Evolutionary conservation across 2,329 filamentous ascomycete genomes (phyloP), one percentile per base, ranked within the genome.

Genomic region (Xenoacremonium recifei): DNA sequence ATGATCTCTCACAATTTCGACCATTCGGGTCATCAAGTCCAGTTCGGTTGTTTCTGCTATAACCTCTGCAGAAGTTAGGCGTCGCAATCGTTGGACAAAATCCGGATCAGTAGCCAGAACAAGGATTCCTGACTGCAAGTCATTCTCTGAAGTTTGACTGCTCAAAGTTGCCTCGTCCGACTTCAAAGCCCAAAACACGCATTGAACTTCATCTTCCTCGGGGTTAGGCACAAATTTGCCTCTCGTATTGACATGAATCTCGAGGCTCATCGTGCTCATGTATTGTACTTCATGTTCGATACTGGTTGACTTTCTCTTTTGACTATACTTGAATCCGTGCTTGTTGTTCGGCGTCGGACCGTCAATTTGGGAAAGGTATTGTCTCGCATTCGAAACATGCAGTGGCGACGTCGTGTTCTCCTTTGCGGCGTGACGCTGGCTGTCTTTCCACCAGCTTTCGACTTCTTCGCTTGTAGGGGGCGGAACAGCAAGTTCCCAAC

Each of bases 261-360:
- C 93, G 6, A 99, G 67, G 52, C 90, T 95, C 88, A 99, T 91
- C 15, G 86, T 89, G 53, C 88, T 96, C 93, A 99, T 97, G 62
- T 96, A 95, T 54, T 93, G 87, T 3, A 82, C 83, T 62, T 95
- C 89, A 51, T 92, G 87, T 57, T 89, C 80, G 15, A 95, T 82
- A 51, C 83, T 89, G 0, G 84, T 87, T 2, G 84, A 84, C 51
- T 82, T 80, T 47, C 78, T 76, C 58, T 84, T 87, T 53, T 91
- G 89, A 0, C 86, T 89, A 62, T 87, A 95, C 60, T 91, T 93
- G 71, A 91, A 92, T 0, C 86, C 89, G 60, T 92, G 76, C 47
- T 80, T 84, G 55, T 89, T 87, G 60, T 78, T 86, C 39, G 92
- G 91, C 1, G 92, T 96, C 1, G 90, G 83, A 0, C 87, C 89